phyloP scores from a whole-genome alignment of 2,329 filamentous ascomycete species.

The Colletotrichum phormii region DNA sequence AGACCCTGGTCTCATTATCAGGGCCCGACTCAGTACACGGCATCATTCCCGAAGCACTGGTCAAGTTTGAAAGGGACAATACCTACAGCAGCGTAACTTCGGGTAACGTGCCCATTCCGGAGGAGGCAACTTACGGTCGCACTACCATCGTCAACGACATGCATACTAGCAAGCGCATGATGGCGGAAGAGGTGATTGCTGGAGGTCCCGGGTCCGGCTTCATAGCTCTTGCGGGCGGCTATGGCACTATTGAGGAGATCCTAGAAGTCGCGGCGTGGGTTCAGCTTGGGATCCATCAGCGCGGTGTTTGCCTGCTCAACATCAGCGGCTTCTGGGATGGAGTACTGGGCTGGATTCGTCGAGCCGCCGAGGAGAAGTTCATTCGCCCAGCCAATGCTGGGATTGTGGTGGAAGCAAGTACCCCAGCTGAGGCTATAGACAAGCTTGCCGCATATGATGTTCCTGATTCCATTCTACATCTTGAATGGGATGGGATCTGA shows the following conservation, averaged over 20 bases:
- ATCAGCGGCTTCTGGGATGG: constrained; percentile 94
- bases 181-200: constrained; percentile 87
- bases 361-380: constrained; percentile 81
- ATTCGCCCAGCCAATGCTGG: constrained; percentile 75
- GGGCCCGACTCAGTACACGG: constrained; percentile 89
- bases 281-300: constrained; percentile 90
- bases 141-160: constrained; percentile 95
- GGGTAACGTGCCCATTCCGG: constrained; percentile 68
- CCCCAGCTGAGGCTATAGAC: constrained; percentile 77
- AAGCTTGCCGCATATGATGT: constrained; percentile 80
- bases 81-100: constrained; percentile 60
- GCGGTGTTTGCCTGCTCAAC: constrained; percentile 85
- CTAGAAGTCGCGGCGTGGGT: constrained; percentile 95
- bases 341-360: constrained; percentile 83
- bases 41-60: constrained; percentile 89
- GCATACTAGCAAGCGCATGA: constrained; percentile 94
- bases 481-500: constrained; percentile 72
- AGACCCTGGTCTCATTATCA: constrained; percentile 83
- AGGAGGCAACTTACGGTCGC: constrained; percentile 76
- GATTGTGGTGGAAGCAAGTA: constrained; percentile 83
- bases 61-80: constrained; percentile 79
- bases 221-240: constrained; percentile 88
- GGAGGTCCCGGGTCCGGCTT: constrained; percentile 89
- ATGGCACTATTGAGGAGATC: constrained; percentile 95
- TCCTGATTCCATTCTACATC: constrained; percentile 79